Evolutionary conservation across 75 land plant genomes (phyloP).

Genomic region (Cunninghamia lanceolata): DNA sequence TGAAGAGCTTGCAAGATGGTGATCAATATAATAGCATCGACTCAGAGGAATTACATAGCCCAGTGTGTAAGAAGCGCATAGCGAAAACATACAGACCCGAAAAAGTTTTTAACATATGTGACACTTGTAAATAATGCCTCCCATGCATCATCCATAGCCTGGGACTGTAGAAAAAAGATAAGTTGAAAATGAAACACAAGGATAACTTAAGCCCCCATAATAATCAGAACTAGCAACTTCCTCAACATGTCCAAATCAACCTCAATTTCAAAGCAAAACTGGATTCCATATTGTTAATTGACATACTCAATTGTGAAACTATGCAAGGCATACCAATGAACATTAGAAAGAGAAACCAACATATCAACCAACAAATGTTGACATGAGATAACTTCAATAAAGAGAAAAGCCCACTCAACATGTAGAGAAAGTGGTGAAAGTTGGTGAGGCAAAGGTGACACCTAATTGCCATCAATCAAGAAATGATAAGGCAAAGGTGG

Average conservation of each 20-base stretch:
- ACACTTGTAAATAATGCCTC: constrained; percentile 73
- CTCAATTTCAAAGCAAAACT: constrained; percentile 4
- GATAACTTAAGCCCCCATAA: background rate
- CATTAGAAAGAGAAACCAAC: background rate
- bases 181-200: background rate
- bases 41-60: no score
- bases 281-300: background rate
- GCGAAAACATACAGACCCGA: constrained; percentile 82
- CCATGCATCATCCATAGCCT: constrained; percentile 94
- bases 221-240: background rate
- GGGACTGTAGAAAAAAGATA: constrained; percentile 49
- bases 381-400: no score
- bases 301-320: background rate
- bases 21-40: no score
- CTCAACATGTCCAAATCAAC: background rate
- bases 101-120: constrained; percentile 72
- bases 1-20: no score
- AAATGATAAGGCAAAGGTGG: no score
- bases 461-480: no score
- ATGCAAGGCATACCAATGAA: background rate
- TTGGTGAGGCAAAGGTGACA: no score
- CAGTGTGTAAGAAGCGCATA: constrained; percentile 70
- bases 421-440: no score
- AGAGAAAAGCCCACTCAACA: no score
- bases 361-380: constrained; percentile 5